Evolutionary conservation across 129 eudicot genomes (phyloP).

Genomic region (Pulicaria dysenterica): DNA sequence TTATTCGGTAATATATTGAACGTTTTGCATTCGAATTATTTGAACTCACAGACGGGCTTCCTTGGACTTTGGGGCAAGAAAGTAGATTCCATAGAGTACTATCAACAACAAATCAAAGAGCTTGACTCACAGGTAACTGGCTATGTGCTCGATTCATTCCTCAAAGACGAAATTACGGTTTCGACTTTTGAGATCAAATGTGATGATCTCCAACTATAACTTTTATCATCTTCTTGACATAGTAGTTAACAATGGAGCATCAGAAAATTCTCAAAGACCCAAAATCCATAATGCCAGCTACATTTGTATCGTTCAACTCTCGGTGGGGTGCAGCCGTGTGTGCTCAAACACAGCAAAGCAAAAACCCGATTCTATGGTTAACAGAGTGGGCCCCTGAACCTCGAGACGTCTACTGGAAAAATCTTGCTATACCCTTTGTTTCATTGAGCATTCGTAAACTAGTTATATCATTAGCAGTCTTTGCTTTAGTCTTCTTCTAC

Average conservation of each 20-base stretch:
- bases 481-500: constrained; percentile 54
- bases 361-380: constrained; percentile 47
- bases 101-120: constrained; percentile 60
- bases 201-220: neutral
- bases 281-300: constrained; percentile 39
- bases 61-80: constrained; percentile 92
- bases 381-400: constrained; percentile 54
- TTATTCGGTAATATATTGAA: neutral
- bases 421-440: constrained; percentile 51
- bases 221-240: constrained; percentile 16
- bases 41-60: constrained; percentile 65
- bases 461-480: constrained; percentile 40
- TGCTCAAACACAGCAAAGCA: constrained; percentile 54
- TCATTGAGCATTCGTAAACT: constrained; percentile 42
- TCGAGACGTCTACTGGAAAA: constrained; percentile 47
- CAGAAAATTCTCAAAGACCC: constrained; percentile 36
- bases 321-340: constrained; percentile 55
- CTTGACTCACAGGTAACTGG: constrained; percentile 69
- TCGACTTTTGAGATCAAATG: constrained; percentile 1
- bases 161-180: neutral
- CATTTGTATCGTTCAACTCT: constrained; percentile 48
- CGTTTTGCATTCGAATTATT: neutral
- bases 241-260: constrained; percentile 41
- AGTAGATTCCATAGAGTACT: constrained; percentile 82
- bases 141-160: neutral